Percentiles rank a stretch among this genome's conserved stretches.
Evolutionary conservation across 2,329 filamentous ascomycete species (phyloP).

Genomic region (Orbilia ellipsospora): DNA sequence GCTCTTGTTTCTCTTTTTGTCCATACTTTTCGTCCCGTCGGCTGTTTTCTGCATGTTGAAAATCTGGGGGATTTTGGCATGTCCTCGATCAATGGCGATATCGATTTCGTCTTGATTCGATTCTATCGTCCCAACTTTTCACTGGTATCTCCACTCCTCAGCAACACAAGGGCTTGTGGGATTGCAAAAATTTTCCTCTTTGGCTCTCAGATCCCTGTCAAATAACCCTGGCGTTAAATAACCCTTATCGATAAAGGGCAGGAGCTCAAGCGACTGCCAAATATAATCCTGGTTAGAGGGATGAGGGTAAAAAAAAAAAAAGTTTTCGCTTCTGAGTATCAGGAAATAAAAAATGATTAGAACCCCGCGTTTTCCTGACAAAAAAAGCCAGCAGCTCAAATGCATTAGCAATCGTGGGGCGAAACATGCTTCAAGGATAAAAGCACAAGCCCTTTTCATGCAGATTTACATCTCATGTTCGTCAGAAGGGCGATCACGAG

Average conservation of each 20-base stretch:
- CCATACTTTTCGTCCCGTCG: constrained; percentile 32
- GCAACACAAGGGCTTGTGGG: constrained; percentile 5
- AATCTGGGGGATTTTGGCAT: constrained; percentile 16
- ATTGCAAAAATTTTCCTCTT: constrained; percentile 9
- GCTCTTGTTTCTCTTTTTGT: constrained; percentile 23
- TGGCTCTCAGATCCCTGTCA: constrained; percentile 25
- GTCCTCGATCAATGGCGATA: neutral
- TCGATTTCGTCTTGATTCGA: neutral
- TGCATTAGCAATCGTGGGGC: neutral
- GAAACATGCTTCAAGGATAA: constrained; percentile 35
- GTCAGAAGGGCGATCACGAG: constrained; percentile 54
- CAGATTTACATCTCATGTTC: constrained; percentile 33
- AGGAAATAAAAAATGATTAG: constrained; percentile 8
- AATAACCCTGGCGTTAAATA: constrained; percentile 25
- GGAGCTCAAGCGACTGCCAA: constrained; percentile 48
- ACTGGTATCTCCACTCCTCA: neutral
- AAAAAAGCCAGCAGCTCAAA: neutral
- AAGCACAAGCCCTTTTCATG: constrained; percentile 29
- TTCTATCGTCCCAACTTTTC: constrained; percentile 15
- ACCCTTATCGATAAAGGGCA: constrained; percentile 55
- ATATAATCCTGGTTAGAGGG: constrained; percentile 26
- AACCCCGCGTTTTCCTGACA: constrained; percentile 41
- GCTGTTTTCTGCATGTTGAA: constrained; percentile 40
- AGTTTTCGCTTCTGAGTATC: constrained; percentile 26
- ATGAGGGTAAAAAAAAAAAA: constrained; percentile 29